A percentile compares a stretch with the other conserved stretches of the same genome.
These are phyloP conservation scores for Venturiaceae sp. DNA, from an alignment of 2,329 filamentous ascomycete genomes.

Conservation along the genomic window DNA sequence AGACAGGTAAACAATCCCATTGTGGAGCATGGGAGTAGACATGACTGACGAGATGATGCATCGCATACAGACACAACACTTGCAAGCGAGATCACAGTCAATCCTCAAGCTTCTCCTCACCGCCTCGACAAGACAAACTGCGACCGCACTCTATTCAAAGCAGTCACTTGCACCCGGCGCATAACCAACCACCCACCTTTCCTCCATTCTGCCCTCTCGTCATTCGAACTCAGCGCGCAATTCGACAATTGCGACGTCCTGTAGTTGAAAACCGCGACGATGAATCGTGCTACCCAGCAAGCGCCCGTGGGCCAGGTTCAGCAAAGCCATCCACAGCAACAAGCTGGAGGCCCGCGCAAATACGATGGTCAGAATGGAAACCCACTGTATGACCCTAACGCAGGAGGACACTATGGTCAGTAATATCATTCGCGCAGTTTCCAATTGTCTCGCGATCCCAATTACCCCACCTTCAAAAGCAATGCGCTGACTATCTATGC, in stretches of 20 bases:
- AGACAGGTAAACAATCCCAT: background rate
- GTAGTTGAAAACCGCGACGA: background rate
- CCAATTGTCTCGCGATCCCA: background rate
- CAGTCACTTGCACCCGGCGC: conserved; percentile 6
- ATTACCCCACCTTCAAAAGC: background rate
- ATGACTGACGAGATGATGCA: background rate
- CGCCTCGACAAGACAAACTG: background rate
- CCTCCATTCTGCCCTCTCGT: background rate
- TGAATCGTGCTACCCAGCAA: conserved; percentile 3
- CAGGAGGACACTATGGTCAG: conserved; percentile 41
- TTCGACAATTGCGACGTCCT: background rate
- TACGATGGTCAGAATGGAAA: conserved; percentile 42
- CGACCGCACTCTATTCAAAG: background rate
- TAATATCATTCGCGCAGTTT: conserved; percentile 9
- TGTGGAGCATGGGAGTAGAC: background rate
- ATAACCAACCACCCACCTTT: conserved; percentile 18
- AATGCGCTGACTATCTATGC: background rate
- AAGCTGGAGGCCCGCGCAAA: conserved; percentile 6
- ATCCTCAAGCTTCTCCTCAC: too few relatives aligned
- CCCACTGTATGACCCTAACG: conserved; percentile 34
- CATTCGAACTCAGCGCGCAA: background rate
- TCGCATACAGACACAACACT: background rate
- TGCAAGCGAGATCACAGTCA: background rate
- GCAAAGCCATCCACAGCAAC: conserved; percentile 4
- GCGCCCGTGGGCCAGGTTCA: conserved; percentile 2